Conservation (phyloP, 345 rosid genomes). For the Sisymbrium irio region DNA sequence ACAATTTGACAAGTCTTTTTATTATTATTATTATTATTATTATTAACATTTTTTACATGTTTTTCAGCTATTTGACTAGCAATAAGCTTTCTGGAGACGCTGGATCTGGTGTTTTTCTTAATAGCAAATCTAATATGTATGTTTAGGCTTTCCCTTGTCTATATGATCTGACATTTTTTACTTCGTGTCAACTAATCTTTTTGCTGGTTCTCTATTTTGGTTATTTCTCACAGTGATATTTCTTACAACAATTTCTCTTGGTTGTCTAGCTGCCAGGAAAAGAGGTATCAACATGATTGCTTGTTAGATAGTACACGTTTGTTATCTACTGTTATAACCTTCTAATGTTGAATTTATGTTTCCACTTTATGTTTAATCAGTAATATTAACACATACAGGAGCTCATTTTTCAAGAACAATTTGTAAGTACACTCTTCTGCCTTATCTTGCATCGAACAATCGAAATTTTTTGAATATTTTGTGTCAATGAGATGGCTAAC, state of each 20-base stretch:
- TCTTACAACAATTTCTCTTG: background rate
- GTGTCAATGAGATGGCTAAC: background rate
- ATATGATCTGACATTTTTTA: background rate
- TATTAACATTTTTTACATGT: too few relatives aligned
- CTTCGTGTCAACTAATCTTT: background rate
- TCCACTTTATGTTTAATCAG: too few relatives aligned
- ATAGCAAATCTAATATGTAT: background rate
- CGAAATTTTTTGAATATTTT: background rate
- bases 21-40: too few relatives aligned
- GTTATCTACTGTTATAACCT: background rate
- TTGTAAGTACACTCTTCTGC: too few relatives aligned
- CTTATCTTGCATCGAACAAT: background rate
- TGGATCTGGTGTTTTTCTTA: background rate
- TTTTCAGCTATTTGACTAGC: constrained; percentile 30
- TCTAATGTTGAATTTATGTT: background rate
- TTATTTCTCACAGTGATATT: background rate
- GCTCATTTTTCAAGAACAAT: too few relatives aligned
- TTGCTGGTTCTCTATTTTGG: background rate
- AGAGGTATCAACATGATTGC: background rate
- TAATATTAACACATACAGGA: too few relatives aligned
- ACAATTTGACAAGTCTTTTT: background rate
- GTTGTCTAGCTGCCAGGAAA: background rate
- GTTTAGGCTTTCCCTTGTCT: background rate
- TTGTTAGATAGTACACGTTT: background rate
- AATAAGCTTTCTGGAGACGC: constrained; percentile 26